Evolutionary conservation across 2,329 filamentous ascomycete species (phyloP).

Genomic region (Graphilbum fragrans): DNA sequence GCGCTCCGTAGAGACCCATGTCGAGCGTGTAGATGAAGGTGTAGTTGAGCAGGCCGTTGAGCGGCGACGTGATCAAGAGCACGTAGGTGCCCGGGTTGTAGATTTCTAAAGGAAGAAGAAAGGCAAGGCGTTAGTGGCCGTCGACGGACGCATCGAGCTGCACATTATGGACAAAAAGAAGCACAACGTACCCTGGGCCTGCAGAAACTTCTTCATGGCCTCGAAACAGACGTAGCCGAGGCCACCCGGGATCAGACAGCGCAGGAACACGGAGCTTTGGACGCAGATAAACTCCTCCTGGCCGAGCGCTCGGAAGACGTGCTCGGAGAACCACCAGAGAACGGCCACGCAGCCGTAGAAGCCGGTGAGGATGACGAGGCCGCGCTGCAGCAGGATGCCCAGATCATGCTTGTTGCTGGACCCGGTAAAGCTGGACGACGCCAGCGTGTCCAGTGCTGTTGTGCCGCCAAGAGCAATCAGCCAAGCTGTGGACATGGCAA

Average conservation of each 20-base stretch:
- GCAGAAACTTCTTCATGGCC: constrained; percentile 73
- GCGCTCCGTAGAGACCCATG: constrained; percentile 66
- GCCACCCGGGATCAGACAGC: constrained; percentile 64
- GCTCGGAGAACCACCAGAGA: constrained; percentile 65
- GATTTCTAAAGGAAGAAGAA: constrained; percentile 28
- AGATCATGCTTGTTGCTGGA: constrained; percentile 68
- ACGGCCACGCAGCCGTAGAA: constrained; percentile 64
- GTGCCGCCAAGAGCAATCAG: constrained; percentile 76
- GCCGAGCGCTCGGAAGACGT: constrained; percentile 60
- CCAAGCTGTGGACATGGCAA: constrained; percentile 82
- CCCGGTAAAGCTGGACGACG: constrained; percentile 71
- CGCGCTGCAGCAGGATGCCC: constrained; percentile 66
- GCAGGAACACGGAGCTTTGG: constrained; percentile 62
- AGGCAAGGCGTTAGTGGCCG: too few relatives aligned
- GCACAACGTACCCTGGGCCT: constrained; percentile 66
- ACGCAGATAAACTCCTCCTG: constrained; percentile 68
- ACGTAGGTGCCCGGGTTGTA: constrained; percentile 76
- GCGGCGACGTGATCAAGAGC: constrained; percentile 66
- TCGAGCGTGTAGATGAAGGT: constrained; percentile 62
- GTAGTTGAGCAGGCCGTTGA: constrained; percentile 72
- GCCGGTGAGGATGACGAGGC: constrained; percentile 56
- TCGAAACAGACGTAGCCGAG: constrained; percentile 85
- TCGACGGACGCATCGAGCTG: not conserved
- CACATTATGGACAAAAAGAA: not conserved
- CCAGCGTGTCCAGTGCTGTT: constrained; percentile 75